A percentile compares a stretch with the other conserved stretches of the same genome.
Conservation (phyloP, 2,329 filamentous ascomycete genomes). For the Magnaporthiopsis incrustans region DNA sequence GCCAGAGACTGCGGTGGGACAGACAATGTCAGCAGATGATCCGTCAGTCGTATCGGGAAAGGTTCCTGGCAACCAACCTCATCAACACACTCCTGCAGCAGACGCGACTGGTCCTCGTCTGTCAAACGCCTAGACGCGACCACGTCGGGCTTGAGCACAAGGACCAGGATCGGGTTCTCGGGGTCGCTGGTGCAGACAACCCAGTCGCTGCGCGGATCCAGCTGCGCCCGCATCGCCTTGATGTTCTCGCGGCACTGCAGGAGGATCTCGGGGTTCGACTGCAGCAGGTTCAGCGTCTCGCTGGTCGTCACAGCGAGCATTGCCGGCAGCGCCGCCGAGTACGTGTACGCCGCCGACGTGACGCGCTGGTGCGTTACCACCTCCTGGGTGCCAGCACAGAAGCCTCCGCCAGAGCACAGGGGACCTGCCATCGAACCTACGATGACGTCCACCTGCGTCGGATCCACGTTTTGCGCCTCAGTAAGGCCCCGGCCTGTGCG, state of each 20-base stretch:
- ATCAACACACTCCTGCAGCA: constrained; percentile 89
- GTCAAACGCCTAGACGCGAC: constrained; percentile 61
- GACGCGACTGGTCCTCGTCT: constrained; percentile 69
- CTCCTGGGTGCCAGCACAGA: constrained; percentile 86
- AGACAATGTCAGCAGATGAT: neutral
- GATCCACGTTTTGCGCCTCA: constrained; percentile 93
- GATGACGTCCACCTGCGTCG: constrained; percentile 93
- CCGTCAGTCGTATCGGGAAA: neutral
- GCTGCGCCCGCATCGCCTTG: constrained; percentile 72
- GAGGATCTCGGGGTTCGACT: constrained; percentile 78
- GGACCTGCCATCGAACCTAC: constrained; percentile 86
- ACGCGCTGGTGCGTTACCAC: constrained; percentile 96
- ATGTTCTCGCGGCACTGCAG: constrained; percentile 77
- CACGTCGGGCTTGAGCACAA: constrained; percentile 77
- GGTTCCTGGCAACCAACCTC: constrained; percentile 55
- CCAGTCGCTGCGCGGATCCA: constrained; percentile 93
- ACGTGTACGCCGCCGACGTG: constrained; percentile 86
- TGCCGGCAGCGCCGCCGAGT: constrained; percentile 87
- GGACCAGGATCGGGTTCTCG: constrained; percentile 82
- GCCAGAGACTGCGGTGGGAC: constrained; percentile 54
- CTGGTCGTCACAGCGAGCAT: constrained; percentile 93
- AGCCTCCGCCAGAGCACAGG: constrained; percentile 86
- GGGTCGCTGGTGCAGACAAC: constrained; percentile 69
- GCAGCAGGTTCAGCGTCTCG: constrained; percentile 78
- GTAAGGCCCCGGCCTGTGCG: constrained; percentile 86